These are phyloP conservation scores for Fibroporia radiculosa DNA, from an alignment of 768 basidiomycete species.

Conservation along the genomic window DNA sequence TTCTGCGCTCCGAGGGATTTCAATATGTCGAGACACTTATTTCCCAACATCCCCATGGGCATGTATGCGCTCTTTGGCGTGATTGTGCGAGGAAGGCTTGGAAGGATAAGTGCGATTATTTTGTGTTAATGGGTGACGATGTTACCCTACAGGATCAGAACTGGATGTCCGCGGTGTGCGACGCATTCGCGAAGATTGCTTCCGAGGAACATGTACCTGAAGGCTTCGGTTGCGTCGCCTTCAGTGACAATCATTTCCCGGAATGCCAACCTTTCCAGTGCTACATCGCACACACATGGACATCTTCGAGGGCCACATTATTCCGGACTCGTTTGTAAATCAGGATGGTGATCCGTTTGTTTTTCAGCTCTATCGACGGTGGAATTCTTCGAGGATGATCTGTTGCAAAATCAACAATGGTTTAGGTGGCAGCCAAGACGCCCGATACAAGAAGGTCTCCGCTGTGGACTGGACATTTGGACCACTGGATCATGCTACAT, in stretches of 20 bases:
- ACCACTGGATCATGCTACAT: conserved; percentile 34
- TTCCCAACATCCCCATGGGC: conserved; percentile 34
- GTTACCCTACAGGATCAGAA: conserved; percentile 40
- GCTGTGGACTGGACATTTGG: conserved; percentile 42
- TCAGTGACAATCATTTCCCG: conserved; percentile 48
- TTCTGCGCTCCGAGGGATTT: conserved; percentile 32
- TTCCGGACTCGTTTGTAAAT: conserved; percentile 47
- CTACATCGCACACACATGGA: conserved; percentile 48
- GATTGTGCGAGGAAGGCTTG: conserved; percentile 41
- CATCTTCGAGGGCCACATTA: conserved; percentile 41
- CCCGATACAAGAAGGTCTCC: conserved; percentile 41
- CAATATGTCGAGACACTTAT: conserved; percentile 27
- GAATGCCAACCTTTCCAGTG: conserved; percentile 57
- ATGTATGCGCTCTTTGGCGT: conserved; percentile 48
- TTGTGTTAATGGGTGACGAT: conserved; percentile 49
- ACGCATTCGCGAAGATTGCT: conserved; percentile 31
- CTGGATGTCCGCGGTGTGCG: conserved; percentile 41
- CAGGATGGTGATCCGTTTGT: conserved; percentile 55
- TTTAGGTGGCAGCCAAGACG: conserved; percentile 37
- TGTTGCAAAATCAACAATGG: conserved; percentile 32
- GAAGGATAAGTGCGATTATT: conserved; percentile 40
- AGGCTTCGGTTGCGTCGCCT: conserved; percentile 52
- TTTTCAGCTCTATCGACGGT: conserved; percentile 54
- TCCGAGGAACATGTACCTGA: conserved; percentile 23
- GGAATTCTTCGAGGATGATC: conserved; percentile 42